Base-by-base conservation (phyloP, 768 basidiomycete species). In the Auricularia cornea region DNA sequence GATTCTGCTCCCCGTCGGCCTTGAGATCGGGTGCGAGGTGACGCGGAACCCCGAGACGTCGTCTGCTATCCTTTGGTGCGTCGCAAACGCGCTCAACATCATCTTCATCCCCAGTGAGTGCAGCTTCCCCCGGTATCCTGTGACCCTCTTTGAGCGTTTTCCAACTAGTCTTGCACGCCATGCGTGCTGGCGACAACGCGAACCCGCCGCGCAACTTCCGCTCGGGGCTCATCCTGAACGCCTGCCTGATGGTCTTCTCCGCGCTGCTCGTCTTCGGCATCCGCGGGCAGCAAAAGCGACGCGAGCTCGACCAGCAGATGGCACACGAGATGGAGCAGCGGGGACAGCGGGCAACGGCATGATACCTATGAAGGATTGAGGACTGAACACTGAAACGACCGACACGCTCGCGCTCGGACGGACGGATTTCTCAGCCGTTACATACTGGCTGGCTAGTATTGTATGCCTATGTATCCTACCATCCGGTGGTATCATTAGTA, bases 21-120 rank as follows among this genome's bases (percentile, higher is more conserved):
- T 94, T 62, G 92, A 94, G 70, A 82, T 94, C 26, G 87, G 82
- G 16, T 88, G 86, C 41, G 92, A 94, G 71, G 70, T 93, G 26
- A 91, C 91, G 6, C 79, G 89, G 63, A 92, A 90, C 69, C 83
- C 90, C 1, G 89, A 91, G 63, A 85, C 83, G 1, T 91, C 89
- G 64, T 81, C 90, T 0, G 87, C 90, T 0, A 71, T 91, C 30
- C 69, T 93, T 28, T 94, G 91, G 90, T 86, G 85, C 73, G 75
- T 77, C 33, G 84, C 84, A n/a, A 92, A 91, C 67, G 61, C 86
- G 2, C 79, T 85, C 62, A 76, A 80, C n/a, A 75, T 90, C 56
- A 71, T 86, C 26, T 85, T 86, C 65, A 79, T 89, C 8, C 76
- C 89, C 1, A 76, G 89, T 89, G 66, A 48, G 83, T 72, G 38